A percentile compares a stretch with the other conserved stretches of the same genome.
These are phyloP conservation scores for Erodium chrysanthum DNA, from an alignment of 441 rosid species.

Conservation along the genomic window DNA sequence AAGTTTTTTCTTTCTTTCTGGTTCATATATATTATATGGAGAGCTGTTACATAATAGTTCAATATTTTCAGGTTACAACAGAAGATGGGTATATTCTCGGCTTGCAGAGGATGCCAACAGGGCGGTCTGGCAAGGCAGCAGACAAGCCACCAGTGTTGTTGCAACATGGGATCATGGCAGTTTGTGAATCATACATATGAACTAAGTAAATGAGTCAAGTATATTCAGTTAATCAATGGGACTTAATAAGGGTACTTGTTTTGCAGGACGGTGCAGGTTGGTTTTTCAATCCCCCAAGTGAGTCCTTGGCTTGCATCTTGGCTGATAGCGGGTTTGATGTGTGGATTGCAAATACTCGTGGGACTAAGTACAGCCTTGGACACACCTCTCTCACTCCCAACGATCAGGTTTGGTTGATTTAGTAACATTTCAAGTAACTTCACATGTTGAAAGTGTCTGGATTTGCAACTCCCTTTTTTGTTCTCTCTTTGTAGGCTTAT, in stretches of 20 bases:
- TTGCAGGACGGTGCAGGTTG: conserved; percentile 27
- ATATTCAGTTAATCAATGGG: not conserved
- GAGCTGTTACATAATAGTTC: not conserved
- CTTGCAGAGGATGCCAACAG: conserved; percentile 28
- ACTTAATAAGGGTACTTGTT: not conserved
- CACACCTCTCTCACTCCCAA: conserved; percentile 28
- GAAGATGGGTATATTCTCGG: conserved; percentile 31
- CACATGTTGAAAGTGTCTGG: no score
- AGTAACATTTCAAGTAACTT: not conserved
- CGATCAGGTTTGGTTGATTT: conserved; percentile 18
- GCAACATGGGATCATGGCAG: conserved; percentile 30
- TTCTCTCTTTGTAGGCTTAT: conserved; percentile 24
- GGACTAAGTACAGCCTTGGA: conserved; percentile 27
- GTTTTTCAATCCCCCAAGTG: conserved; percentile 21
- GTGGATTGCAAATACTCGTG: conserved; percentile 37
- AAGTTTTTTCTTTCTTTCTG: not conserved
- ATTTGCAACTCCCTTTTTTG: no score
- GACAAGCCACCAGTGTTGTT: conserved; percentile 29
- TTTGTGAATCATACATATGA: not conserved
- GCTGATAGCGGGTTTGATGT: conserved; percentile 34
- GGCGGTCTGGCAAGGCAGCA: conserved; percentile 22
- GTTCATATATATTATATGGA: not conserved
- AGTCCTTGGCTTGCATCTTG: conserved; percentile 25
- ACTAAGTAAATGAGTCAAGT: no score
- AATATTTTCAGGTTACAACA: conserved; percentile 25